Evolutionary conservation across 495 filamentous ascomycete species (phyloP), one percentile per base, ranked within the genome.

Genomic region (Penicillium dipodomyicola): DNA sequence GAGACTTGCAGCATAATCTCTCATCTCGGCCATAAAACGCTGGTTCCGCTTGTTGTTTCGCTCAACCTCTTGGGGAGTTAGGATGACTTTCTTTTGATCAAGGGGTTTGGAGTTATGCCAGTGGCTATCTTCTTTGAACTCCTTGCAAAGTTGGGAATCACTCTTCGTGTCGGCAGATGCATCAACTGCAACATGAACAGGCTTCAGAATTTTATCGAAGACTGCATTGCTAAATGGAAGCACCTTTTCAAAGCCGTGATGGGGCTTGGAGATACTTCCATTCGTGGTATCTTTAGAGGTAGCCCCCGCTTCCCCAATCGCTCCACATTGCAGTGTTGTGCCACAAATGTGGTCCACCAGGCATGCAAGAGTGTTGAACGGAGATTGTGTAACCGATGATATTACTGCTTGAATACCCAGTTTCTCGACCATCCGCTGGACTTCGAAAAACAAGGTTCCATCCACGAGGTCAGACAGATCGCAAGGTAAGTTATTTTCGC

Each of bases 1-100:
- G 30, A 92, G 71, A 69, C 87, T 90, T 11, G 81, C 86, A 2
- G 88, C 85, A 66, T 91, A 92, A 3, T 75, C 71, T 45, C 72
- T 74, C 70, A 89, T 88, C 32, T 59, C 60, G 3, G 60, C 47
- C 67, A 68, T 68, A 14, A 62, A 70, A 8, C 47, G 42, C 19
- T 70, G 61, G 42, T 62, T 61, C 25, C 62, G 63, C 40, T 51
- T 66, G 27, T 49, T 57, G 25, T 29, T 17, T 43, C 47, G 50
- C 33, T 35, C 44, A 25, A 32, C 39, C 11, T 61, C 52, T 46
- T 53, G n/a, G 19, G 37, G 22, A 0, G 59, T 50, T 30, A 60
- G 42, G 22, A 30, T 30, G 12, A 5, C 23, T 51, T 19, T 40
- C 58, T 79, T 82, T 0, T 65, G 61, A 53, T 79, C 77, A 9